These are phyloP conservation scores for Stellera chamaejasme DNA, from an alignment of 345 rosid genomes.

Conservation along the genomic window DNA sequence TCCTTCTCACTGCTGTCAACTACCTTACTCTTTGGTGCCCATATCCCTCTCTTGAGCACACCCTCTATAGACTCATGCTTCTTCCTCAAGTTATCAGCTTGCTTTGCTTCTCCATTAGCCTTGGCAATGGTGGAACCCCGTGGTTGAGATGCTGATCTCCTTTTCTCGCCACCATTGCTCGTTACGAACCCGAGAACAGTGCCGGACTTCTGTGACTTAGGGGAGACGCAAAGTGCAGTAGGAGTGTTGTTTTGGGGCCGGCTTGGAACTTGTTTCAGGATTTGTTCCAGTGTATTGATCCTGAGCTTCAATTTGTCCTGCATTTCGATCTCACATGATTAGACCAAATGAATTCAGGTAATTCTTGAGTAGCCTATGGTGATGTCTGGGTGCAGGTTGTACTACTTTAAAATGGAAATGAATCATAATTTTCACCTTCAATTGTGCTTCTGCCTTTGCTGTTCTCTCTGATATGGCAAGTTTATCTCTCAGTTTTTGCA, in stretches of 20 bases:
- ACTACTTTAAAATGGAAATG: too few relatives aligned
- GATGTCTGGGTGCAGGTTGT: too few relatives aligned
- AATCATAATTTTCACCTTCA: slow-evolving; percentile 43
- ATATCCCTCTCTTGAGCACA: slow-evolving; percentile 28
- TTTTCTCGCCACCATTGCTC: slow-evolving; percentile 47
- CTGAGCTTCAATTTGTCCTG: slow-evolving; percentile 81
- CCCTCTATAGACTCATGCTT: slow-evolving; percentile 25
- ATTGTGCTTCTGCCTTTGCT: slow-evolving; percentile 83
- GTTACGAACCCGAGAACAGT: slow-evolving; percentile 65
- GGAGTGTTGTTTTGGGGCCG: slow-evolving; percentile 11
- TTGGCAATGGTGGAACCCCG: slow-evolving; percentile 33
- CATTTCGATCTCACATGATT: slow-evolving; percentile 5
- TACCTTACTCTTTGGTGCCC: slow-evolving; percentile 51
- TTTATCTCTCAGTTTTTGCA: slow-evolving; percentile 76
- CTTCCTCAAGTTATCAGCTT: slow-evolving; percentile 22
- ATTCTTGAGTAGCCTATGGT: background rate
- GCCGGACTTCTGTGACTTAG: slow-evolving; percentile 43
- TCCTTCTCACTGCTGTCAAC: slow-evolving; percentile 56
- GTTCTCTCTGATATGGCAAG: slow-evolving; percentile 73
- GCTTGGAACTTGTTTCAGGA: slow-evolving; percentile 36
- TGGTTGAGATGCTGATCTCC: slow-evolving; percentile 65
- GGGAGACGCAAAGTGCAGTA: slow-evolving; percentile 21
- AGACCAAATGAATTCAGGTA: background rate
- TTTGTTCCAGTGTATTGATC: slow-evolving; percentile 72
- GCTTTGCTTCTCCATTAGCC: slow-evolving; percentile 10